phyloP scores from a whole-genome alignment of 2,329 filamentous ascomycete genomes.

The Trichophyton rubrum region DNA sequence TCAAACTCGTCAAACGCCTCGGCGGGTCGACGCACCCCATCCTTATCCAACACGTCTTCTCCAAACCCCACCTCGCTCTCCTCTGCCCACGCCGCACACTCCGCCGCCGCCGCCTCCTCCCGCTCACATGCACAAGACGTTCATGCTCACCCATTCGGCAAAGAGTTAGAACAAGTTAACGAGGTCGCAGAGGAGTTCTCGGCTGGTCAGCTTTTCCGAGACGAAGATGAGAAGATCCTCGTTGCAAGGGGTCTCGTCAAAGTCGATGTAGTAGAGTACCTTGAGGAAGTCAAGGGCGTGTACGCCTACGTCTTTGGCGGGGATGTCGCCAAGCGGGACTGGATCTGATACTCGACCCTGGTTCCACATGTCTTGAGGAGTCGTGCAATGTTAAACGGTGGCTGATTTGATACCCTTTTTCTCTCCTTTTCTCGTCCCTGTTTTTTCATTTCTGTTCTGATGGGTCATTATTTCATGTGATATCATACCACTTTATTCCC shows the following conservation, averaged over 20 bases:
- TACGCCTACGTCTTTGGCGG: slow-evolving; percentile 49
- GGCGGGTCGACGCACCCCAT: slow-evolving; percentile 17
- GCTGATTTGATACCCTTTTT: slow-evolving; percentile 3
- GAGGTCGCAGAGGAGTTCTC: slow-evolving; percentile 86
- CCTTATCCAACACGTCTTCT: neutral
- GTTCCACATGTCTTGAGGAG: neutral
- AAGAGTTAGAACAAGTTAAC: slow-evolving; percentile 80
- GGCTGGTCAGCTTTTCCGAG: slow-evolving; percentile 47
- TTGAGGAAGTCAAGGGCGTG: slow-evolving; percentile 63
- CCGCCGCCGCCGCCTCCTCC: neutral
- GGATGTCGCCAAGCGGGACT: slow-evolving; percentile 19
- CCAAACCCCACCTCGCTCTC: slow-evolving; percentile 27
- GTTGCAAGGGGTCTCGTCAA: slow-evolving; percentile 56
- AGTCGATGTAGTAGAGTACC: slow-evolving; percentile 70
- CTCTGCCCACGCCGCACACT: slow-evolving; percentile 19
- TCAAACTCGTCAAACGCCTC: slow-evolving; percentile 42
- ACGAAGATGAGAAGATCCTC: slow-evolving; percentile 64
- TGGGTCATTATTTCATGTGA: neutral
- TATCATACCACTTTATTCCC: neutral
- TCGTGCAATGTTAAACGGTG: neutral
- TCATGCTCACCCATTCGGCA: slow-evolving; percentile 63
- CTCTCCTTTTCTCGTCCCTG: neutral
- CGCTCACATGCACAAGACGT: slow-evolving; percentile 20
- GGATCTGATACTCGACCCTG: slow-evolving; percentile 25
- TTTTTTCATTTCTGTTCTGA: slow-evolving; percentile 10